phyloP scores from a whole-genome alignment of 441 rosid genomes.

The Mallotus repandus region DNA sequence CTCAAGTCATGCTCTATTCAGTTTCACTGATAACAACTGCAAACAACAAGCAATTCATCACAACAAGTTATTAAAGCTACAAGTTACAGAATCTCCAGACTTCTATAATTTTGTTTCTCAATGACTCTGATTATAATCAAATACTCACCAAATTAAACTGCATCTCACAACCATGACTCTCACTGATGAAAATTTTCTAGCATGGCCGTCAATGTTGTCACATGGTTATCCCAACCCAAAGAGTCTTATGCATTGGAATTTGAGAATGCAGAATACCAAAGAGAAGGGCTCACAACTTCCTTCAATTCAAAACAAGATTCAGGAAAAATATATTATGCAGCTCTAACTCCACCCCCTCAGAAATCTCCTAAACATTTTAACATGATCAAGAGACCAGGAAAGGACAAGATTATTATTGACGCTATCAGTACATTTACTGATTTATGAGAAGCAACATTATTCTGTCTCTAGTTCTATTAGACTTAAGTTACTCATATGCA shows the following conservation, averaged over 20 bases:
- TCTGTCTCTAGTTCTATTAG: background rate
- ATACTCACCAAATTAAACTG: background rate
- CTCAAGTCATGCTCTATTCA: too few relatives aligned
- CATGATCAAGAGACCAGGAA: background rate
- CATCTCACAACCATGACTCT: background rate
- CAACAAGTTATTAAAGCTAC: background rate
- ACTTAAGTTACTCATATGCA: background rate
- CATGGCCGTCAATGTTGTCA: conserved; percentile 1
- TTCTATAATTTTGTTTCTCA: background rate
- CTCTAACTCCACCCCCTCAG: background rate
- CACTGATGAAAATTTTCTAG: background rate
- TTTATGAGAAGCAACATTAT: background rate
- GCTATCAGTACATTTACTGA: background rate
- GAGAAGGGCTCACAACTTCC: background rate
- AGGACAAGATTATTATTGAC: background rate
- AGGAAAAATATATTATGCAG: background rate
- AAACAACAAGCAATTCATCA: background rate
- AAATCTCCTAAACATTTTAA: background rate
- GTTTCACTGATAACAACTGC: too few relatives aligned
- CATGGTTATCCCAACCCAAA: background rate
- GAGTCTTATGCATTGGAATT: background rate
- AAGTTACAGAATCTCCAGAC: background rate
- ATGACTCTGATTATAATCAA: background rate
- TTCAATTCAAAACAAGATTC: background rate
- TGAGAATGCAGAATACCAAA: background rate